These are phyloP conservation scores for Coprinellus micaceus DNA, from an alignment of 768 basidiomycete genomes.

Conservation along the genomic window DNA sequence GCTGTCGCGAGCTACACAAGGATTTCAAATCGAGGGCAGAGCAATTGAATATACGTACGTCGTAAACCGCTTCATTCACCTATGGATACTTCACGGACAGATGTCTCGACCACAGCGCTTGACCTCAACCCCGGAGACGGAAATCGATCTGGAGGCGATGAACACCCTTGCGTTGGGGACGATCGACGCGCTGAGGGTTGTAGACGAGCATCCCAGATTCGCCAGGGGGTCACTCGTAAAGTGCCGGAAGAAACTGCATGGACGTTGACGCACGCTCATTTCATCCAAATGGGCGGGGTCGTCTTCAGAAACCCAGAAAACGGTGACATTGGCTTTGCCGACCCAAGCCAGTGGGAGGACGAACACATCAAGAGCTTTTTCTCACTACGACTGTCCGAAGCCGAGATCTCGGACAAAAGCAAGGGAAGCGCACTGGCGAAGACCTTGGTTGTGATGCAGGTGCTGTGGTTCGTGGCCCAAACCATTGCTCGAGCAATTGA, in stretches of 20 bases:
- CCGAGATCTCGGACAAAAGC: slow-evolving; percentile 23
- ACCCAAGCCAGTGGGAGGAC: not conserved
- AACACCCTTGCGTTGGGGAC: no score
- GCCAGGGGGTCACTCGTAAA: no score
- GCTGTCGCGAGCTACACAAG: not conserved
- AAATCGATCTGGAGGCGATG: no score
- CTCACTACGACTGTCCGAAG: slow-evolving; percentile 15
- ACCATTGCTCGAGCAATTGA: slow-evolving; percentile 22
- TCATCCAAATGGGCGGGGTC: not conserved
- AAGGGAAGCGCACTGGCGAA: slow-evolving; percentile 35
- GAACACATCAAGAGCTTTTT: not conserved
- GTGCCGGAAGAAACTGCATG: not conserved
- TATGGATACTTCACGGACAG: no score
- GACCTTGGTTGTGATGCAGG: slow-evolving; percentile 28
- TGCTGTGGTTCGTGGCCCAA: slow-evolving; percentile 32
- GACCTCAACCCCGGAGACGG: no score
- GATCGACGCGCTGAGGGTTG: no score
- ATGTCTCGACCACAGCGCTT: no score
- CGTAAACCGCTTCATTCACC: no score
- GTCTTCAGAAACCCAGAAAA: no score
- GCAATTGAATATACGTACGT: no score
- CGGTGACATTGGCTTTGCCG: not conserved
- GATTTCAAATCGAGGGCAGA: no score
- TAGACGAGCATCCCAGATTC: no score
- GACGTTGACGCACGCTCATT: not conserved